phyloP scores from a whole-genome alignment of 1,284 basidiomycete species.

The Rugosomyces carneus region DNA sequence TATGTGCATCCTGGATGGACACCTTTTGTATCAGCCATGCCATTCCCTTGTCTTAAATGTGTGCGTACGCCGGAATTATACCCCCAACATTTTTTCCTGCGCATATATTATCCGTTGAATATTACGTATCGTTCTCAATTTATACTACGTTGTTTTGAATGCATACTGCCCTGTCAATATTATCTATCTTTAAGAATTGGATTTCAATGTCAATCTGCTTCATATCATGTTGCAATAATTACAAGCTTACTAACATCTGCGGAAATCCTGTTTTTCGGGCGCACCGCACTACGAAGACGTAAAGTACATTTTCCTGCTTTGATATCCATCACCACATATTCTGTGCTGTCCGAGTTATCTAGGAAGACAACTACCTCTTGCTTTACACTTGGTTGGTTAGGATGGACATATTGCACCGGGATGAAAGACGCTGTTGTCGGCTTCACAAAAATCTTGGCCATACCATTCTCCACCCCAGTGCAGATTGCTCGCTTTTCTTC shows the following conservation, averaged over 20 bases:
- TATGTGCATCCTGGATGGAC: too few relatives aligned
- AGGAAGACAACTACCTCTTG: not conserved
- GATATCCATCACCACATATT: not conserved
- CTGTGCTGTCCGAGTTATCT: not conserved
- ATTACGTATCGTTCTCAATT: too few relatives aligned
- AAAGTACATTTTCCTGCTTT: not conserved
- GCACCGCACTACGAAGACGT: not conserved
- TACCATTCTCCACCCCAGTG: not conserved
- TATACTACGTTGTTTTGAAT: too few relatives aligned
- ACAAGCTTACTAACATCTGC: not conserved
- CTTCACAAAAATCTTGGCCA: not conserved
- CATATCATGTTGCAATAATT: not conserved
- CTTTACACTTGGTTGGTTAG: not conserved
- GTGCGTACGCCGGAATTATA: too few relatives aligned
- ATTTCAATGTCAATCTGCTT: not conserved
- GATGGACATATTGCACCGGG: not conserved
- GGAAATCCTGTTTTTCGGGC: not conserved
- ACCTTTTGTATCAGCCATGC: too few relatives aligned
- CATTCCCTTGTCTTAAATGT: too few relatives aligned
- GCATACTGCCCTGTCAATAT: too few relatives aligned
- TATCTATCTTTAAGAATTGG: not conserved
- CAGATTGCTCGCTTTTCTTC: not conserved
- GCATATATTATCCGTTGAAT: too few relatives aligned
- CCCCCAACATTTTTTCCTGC: too few relatives aligned
- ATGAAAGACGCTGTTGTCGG: not conserved